Evolutionary conservation across 768 basidiomycete genomes (phyloP), one percentile per base, ranked within the genome.

Genomic region (Hebeloma cylindrosporum): DNA sequence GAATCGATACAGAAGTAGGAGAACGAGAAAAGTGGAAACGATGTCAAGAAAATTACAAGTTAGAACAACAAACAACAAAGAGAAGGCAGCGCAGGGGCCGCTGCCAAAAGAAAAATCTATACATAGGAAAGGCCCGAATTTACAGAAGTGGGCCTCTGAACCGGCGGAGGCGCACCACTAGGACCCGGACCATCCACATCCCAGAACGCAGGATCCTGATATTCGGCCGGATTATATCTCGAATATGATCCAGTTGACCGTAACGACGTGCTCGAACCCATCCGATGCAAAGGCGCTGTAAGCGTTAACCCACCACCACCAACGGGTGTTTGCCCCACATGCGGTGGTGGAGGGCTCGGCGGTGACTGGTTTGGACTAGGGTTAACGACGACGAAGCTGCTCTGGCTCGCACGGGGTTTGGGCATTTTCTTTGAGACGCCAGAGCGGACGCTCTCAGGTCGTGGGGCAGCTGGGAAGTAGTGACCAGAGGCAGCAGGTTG

Each of bases 151-250:
- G 48, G 27, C n/a, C 55, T 36, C 7, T 26, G 20, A 9, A 36
- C 47, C 25, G 36, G 13, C 28, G 6, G 27, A 29, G 26, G 8
- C 30, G 53, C 44, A 27, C 44, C 41, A 3, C 36, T 40, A 16
- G 45, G 45, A 4, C 43, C 43, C 5, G 45, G 47, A 4, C 56
- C 60, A 40, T 54, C 48, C 4, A 37, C 32, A 2, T 42, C 43
- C 57, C 57, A 66, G 35, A 38, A 63, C 13, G 67, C 67, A 6
- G 67, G 68, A 45, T 70, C 69, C 14, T 61, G 51, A 45, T 70
- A 70, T 11, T 39, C 61, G 3, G 45, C 9, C 1, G 61, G 62
- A 31, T 66, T 56, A 42, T 51, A 70, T 38, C 44, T 57, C 13
- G 48, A 48, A 36, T 62, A 67, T 5, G 64, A 63, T 6, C 53